phyloP scores from a whole-genome alignment of 148 eudicot genomes.

The Dianthus caryophyllus region DNA sequence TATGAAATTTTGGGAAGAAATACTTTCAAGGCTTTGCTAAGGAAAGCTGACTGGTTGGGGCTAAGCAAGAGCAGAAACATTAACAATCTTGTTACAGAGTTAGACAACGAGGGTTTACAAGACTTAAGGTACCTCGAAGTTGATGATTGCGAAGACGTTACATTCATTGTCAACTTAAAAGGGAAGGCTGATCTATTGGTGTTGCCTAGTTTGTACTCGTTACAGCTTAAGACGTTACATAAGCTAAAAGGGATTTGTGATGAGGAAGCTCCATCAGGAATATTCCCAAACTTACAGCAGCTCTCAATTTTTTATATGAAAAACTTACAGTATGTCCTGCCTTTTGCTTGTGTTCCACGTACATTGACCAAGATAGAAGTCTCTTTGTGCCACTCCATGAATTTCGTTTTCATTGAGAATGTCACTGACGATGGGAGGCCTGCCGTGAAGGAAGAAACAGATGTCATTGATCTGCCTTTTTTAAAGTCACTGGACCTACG shows the following conservation, averaged over 20 bases:
- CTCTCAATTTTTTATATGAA: fast-evolving
- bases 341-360: background rate
- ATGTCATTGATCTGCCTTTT: background rate
- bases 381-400: background rate
- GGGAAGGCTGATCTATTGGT: background rate
- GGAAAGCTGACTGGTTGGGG: slow-evolving; percentile 4
- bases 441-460: background rate
- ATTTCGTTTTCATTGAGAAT: background rate
- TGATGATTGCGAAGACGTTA: background rate
- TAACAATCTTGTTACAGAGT: slow-evolving; percentile 6
- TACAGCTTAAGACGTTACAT: background rate
- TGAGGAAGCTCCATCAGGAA: background rate
- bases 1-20: background rate
- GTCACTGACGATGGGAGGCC: background rate
- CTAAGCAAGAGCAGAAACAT: background rate
- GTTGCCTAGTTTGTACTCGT: background rate
- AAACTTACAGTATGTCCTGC: background rate
- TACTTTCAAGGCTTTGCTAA: background rate
- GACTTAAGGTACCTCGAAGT: background rate
- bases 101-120: background rate
- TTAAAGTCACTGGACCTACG: background rate
- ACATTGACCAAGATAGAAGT: background rate
- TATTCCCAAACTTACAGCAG: background rate
- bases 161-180: background rate
- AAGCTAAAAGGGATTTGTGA: background rate